Evolutionary conservation across 805 yeast species (phyloP).

Genomic region (Jamesozyma spencerorum): DNA sequence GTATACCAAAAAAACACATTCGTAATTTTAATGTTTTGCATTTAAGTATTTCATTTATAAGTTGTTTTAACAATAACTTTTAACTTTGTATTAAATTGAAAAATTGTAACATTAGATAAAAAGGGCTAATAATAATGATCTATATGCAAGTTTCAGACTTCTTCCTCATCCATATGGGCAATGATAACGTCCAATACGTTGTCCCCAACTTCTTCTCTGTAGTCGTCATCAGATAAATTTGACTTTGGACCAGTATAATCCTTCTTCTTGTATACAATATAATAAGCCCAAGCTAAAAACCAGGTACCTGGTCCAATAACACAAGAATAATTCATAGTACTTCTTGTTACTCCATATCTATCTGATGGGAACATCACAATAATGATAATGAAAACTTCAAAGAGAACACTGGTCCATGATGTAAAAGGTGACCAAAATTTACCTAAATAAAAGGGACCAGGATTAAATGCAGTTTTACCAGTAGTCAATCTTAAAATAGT

Average conservation of each 20-base stretch:
- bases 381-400: constrained; percentile 45
- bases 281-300: constrained; percentile 46
- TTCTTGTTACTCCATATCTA: constrained; percentile 24
- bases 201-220: constrained; percentile 21
- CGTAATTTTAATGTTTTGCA: no score
- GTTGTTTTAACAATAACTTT: no score
- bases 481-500: constrained; percentile 33
- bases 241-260: constrained; percentile 49
- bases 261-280: constrained; percentile 42
- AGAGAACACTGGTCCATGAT: constrained; percentile 40
- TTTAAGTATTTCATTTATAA: no score
- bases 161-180: constrained; percentile 7
- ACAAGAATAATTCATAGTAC: constrained; percentile 62
- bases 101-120: no score
- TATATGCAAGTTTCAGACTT: no score
- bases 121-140: no score
- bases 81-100: no score
- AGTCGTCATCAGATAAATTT: constrained; percentile 25
- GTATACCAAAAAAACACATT: no score
- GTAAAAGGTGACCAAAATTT: constrained; percentile 36
- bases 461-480: constrained; percentile 43
- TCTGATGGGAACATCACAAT: constrained; percentile 54
- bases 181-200: constrained; percentile 20
- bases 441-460: constrained; percentile 64
- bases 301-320: constrained; percentile 57